A percentile compares a stretch with the other conserved stretches of the same genome.
phyloP scores from a whole-genome alignment of 179 eudicot species.

The Heliamphora pulchella region DNA sequence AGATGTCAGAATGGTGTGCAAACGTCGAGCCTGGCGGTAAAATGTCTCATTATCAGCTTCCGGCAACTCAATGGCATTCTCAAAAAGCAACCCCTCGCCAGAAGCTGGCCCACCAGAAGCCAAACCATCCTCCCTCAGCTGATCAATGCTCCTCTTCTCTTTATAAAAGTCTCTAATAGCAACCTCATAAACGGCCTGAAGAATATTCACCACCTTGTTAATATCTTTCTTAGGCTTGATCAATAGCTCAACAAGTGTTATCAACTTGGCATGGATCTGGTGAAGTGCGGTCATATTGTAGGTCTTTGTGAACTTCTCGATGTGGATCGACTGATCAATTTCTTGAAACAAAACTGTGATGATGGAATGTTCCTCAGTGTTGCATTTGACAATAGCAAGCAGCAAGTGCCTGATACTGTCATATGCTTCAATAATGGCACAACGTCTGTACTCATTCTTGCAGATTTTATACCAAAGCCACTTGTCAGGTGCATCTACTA shows the following conservation, averaged over 20 bases:
- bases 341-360: constrained; percentile 45
- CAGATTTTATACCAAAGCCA: constrained; percentile 67
- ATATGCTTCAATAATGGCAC: constrained; percentile 82
- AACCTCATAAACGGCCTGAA: constrained; percentile 79
- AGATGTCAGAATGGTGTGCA: constrained; percentile 67
- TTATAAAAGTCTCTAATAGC: constrained; percentile 56
- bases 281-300: constrained; percentile 48
- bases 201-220: constrained; percentile 41
- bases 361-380: constrained; percentile 59
- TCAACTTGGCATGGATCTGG: constrained; percentile 44
- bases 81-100: constrained; percentile 55
- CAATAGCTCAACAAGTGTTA: constrained; percentile 56
- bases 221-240: constrained; percentile 40
- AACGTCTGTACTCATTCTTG: constrained; percentile 79
- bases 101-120: constrained; percentile 38
- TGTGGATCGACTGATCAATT: constrained; percentile 41
- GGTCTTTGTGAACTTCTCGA: constrained; percentile 40
- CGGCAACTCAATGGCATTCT: constrained; percentile 66
- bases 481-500: constrained; percentile 36
- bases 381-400: constrained; percentile 44
- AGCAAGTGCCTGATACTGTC: constrained; percentile 66
- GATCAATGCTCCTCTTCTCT: constrained; percentile 32
- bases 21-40: constrained; percentile 63
- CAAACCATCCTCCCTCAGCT: constrained; percentile 53
- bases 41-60: constrained; percentile 51